phyloP scores from a whole-genome alignment of 768 basidiomycete genomes.

The Leccinum arenicola region DNA sequence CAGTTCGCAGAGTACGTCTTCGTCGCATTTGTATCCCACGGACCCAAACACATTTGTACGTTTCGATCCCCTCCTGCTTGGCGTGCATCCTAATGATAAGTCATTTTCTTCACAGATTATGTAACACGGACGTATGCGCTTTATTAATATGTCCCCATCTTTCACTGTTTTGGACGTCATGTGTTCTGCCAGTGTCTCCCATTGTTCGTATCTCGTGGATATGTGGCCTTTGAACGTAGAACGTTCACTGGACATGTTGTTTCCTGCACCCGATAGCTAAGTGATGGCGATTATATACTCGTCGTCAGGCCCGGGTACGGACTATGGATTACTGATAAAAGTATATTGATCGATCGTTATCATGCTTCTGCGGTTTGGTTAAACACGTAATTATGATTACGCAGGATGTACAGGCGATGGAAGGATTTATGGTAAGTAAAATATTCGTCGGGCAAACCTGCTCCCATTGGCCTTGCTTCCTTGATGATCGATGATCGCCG shows the following conservation, averaged over 20 bases:
- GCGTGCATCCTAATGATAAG: slow-evolving; percentile 8
- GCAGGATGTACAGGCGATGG: not conserved
- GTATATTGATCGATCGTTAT: slow-evolving; percentile 9
- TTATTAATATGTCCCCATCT: not conserved
- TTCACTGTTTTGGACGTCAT: not conserved
- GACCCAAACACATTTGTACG: slow-evolving; percentile 37
- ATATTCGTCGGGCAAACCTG: not conserved
- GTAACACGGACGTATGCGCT: slow-evolving; percentile 12
- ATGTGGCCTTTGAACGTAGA: slow-evolving; percentile 11
- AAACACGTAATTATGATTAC: not conserved
- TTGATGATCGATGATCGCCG: too few species aligned
- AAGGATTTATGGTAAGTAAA: not conserved
- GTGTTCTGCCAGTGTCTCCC: not conserved
- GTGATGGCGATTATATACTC: not conserved
- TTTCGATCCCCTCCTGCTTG: slow-evolving; percentile 2
- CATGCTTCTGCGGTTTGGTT: not conserved
- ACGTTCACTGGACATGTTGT: not conserved
- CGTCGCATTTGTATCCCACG: slow-evolving; percentile 29
- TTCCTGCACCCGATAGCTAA: not conserved
- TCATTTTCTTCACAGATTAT: slow-evolving; percentile 16
- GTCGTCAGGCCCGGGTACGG: slow-evolving; percentile 3
- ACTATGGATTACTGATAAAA: not conserved
- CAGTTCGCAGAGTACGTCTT: slow-evolving; percentile 17
- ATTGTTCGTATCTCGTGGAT: slow-evolving; percentile 1
- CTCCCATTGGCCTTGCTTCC: not conserved